Evolutionary conservation across 2,329 filamentous ascomycete species (phyloP).

Genomic region (Septoria petroselini): DNA sequence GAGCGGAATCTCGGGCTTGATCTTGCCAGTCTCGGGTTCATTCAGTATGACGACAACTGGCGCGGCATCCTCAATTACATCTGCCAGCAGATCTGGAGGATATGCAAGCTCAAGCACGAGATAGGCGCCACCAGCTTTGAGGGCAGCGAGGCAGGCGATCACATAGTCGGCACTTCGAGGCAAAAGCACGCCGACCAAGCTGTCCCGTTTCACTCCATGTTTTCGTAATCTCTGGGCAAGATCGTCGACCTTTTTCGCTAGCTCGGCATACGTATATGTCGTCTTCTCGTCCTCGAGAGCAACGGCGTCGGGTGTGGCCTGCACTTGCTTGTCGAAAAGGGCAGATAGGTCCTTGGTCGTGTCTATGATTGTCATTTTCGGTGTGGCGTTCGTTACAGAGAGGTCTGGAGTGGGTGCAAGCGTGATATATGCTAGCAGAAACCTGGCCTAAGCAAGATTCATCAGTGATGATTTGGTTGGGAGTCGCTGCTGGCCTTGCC

Average conservation of each 20-base stretch:
- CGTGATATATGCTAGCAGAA: background rate
- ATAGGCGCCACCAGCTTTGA: conserved; percentile 75
- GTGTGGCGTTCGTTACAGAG: background rate
- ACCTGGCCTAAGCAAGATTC: conserved; percentile 2
- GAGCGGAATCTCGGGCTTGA: conserved; percentile 61
- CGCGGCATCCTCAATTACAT: conserved; percentile 72
- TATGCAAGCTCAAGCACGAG: conserved; percentile 78
- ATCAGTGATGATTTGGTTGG: conserved; percentile 7
- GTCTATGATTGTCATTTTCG: conserved; percentile 65
- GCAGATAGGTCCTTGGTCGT: conserved; percentile 68
- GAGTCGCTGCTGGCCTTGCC: background rate
- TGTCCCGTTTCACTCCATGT: conserved; percentile 69
- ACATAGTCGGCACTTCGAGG: conserved; percentile 75
- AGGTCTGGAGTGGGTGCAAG: background rate
- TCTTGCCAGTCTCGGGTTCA: conserved; percentile 60
- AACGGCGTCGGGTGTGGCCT: conserved; percentile 64
- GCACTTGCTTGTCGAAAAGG: conserved; percentile 67
- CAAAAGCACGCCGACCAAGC: conserved; percentile 71
- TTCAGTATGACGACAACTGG: conserved; percentile 70
- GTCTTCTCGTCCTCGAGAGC: conserved; percentile 68
- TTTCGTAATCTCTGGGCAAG: conserved; percentile 63
- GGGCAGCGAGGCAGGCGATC: conserved; percentile 72
- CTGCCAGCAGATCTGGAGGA: conserved; percentile 67
- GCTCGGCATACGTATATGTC: conserved; percentile 68
- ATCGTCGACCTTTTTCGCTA: conserved; percentile 64